Evolutionary conservation across 2,329 filamentous ascomycete species (phyloP).

Genomic region (Thielaviopsis euricoi): DNA sequence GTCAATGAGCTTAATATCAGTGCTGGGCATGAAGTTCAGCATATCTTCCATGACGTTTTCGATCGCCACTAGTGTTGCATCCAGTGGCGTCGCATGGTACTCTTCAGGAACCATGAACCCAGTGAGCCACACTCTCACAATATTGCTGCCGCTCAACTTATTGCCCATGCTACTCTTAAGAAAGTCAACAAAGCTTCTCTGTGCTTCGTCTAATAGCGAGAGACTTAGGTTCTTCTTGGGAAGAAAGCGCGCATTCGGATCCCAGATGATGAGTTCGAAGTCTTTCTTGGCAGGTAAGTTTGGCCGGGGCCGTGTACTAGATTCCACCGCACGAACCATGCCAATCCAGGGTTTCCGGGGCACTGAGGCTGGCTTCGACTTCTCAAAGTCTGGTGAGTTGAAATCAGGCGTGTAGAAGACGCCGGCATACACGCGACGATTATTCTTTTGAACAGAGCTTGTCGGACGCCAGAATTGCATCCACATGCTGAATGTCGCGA

Average conservation of each 20-base stretch:
- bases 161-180: slow-evolving; percentile 18
- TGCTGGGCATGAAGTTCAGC: slow-evolving; percentile 22
- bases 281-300: not conserved
- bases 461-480: slow-evolving; percentile 6
- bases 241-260: slow-evolving; percentile 19
- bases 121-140: slow-evolving; percentile 31
- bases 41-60: slow-evolving; percentile 19
- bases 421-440: slow-evolving; percentile 16
- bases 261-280: slow-evolving; percentile 40
- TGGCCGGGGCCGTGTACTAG: slow-evolving; percentile 15
- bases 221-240: slow-evolving; percentile 14
- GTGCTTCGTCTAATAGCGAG: slow-evolving; percentile 27
- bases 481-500: slow-evolving; percentile 20
- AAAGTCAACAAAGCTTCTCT: slow-evolving; percentile 26
- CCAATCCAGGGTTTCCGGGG: slow-evolving; percentile 34
- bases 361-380: slow-evolving; percentile 13
- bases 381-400: not conserved
- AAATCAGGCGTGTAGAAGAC: slow-evolving; percentile 33
- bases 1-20: slow-evolving; percentile 15
- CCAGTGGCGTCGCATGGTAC: slow-evolving; percentile 20
- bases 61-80: slow-evolving; percentile 26
- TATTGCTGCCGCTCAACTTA: slow-evolving; percentile 19
- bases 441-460: not conserved
- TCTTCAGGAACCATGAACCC: slow-evolving; percentile 16
- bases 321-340: slow-evolving; percentile 28